Conservation (phyloP, 108 stramenopile species). For the Cyclotella kingstonii region DNA sequence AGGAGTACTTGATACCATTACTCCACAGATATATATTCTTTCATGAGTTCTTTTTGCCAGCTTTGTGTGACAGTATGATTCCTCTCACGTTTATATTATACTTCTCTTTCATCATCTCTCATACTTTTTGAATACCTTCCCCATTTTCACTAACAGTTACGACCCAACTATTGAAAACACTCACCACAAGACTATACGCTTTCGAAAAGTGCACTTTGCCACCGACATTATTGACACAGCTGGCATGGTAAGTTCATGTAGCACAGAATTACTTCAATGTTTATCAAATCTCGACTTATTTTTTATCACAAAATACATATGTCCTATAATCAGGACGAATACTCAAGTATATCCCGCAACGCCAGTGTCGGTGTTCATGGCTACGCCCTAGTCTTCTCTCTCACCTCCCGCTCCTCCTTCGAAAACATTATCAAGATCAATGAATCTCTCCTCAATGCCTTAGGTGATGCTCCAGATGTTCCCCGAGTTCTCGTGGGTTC, state of each 20-base stretch:
- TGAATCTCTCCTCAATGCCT: constrained; percentile 69
- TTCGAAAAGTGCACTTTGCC: constrained; percentile 85
- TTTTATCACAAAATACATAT: not conserved
- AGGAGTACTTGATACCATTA: no score
- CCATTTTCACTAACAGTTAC: no score
- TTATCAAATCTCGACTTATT: not conserved
- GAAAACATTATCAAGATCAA: constrained; percentile 78
- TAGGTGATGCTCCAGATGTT: constrained; percentile 83
- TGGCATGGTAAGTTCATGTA: constrained; percentile 78
- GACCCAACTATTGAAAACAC: constrained; percentile 90
- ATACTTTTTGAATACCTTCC: not conserved
- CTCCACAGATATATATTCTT: no score
- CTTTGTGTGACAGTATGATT: no score
- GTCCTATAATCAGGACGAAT: constrained; percentile 61
- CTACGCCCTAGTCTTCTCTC: constrained; percentile 77
- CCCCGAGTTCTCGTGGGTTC: constrained; percentile 86
- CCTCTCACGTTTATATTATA: no score
- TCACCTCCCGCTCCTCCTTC: constrained; percentile 74
- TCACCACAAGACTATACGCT: constrained; percentile 80
- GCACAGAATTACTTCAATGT: no score
- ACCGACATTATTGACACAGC: constrained; percentile 95
- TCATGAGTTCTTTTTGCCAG: no score
- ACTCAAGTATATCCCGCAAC: constrained; percentile 81
- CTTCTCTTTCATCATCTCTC: not conserved
- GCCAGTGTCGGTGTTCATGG: constrained; percentile 88